Evolutionary conservation across 345 rosid genomes (phyloP).

Genomic region (Salix brachista): DNA sequence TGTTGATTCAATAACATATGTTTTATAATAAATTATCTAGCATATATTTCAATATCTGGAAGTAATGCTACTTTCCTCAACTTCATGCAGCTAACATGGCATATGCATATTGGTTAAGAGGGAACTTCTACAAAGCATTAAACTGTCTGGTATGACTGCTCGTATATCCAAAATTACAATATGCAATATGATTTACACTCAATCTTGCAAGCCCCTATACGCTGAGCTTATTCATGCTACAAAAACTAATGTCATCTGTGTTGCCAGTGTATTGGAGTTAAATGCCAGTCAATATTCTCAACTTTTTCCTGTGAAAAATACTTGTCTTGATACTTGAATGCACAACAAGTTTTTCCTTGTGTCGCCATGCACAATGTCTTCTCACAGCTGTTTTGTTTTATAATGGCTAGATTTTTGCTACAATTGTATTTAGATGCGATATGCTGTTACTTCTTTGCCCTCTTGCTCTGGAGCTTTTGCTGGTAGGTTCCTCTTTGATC

Average conservation of each 20-base stretch:
- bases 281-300: background rate
- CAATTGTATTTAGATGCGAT: conserved; percentile 82
- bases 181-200: background rate
- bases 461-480: conserved; percentile 66
- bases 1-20: background rate
- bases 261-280: background rate
- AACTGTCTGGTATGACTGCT: conserved; percentile 64
- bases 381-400: conserved; percentile 17
- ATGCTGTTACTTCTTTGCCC: conserved; percentile 73
- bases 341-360: background rate
- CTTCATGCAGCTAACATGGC: conserved; percentile 72
- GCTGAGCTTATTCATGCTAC: background rate
- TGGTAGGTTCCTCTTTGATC: conserved; percentile 50
- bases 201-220: background rate
- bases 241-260: background rate
- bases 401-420: conserved; percentile 57
- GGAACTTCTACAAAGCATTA: conserved; percentile 57
- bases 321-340: background rate
- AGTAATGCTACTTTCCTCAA: conserved; percentile 13
- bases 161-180: background rate
- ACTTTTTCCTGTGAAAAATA: background rate
- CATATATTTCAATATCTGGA: conserved; percentile 1
- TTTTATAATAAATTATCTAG: background rate
- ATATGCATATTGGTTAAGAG: conserved; percentile 69
- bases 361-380: conserved; percentile 15